Percentiles rank a stretch among this genome's conserved stretches.
Conservation (phyloP, 768 basidiomycete species). For the Mycena sanguinolenta region DNA sequence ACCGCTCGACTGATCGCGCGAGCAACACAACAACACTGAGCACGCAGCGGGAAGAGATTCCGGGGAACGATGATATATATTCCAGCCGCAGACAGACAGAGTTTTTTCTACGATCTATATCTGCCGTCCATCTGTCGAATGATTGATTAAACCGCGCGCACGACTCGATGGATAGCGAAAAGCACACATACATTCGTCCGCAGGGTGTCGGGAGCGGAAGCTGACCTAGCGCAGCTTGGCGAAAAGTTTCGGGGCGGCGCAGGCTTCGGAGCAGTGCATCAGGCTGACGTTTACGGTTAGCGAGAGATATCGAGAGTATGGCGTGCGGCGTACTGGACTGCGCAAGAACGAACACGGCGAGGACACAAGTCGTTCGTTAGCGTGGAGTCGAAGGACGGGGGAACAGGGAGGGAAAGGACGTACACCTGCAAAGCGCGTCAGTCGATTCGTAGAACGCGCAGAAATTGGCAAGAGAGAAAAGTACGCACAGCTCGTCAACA, state of each 20-base stretch:
- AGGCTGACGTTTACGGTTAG: constrained; percentile 58
- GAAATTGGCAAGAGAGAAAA: constrained; percentile 39
- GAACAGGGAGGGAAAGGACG: too few relatives aligned
- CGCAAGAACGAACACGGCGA: too few relatives aligned
- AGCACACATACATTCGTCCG: neutral
- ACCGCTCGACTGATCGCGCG: too few relatives aligned
- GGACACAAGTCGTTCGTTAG: constrained; percentile 28
- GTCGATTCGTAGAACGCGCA: neutral
- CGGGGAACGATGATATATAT: too few relatives aligned
- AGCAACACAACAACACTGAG: too few relatives aligned
- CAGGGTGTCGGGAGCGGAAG: neutral
- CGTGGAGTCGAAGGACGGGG: neutral
- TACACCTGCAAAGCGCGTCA: constrained; percentile 47
- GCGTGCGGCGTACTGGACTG: constrained; percentile 74
- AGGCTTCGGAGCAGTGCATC: constrained; percentile 84
- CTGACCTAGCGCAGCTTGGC: constrained; percentile 72
- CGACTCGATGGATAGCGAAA: too few relatives aligned
- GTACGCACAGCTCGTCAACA: constrained; percentile 83
- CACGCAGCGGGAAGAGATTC: too few relatives aligned
- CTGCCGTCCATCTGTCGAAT: too few relatives aligned
- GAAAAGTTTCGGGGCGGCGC: constrained; percentile 86
- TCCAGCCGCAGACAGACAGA: too few relatives aligned
- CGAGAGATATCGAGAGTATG: too few relatives aligned
- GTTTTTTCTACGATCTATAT: too few relatives aligned
- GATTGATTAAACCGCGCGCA: too few relatives aligned